A percentile compares a stretch with the other conserved stretches of the same genome.
phyloP scores from a whole-genome alignment of 352 stramenopile genomes.

The Globisporangium nagaii region DNA sequence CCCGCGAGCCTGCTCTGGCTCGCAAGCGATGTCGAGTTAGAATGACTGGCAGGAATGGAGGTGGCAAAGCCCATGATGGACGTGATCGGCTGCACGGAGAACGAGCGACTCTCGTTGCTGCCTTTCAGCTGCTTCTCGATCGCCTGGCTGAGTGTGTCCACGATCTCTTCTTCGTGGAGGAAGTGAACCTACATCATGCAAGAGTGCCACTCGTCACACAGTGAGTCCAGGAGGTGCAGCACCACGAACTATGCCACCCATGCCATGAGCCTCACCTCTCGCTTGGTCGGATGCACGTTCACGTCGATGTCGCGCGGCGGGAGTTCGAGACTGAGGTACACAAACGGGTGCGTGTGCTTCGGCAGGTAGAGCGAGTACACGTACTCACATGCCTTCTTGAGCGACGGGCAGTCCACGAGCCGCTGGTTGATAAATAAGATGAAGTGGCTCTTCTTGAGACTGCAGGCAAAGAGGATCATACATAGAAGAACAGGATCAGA shows the following conservation, averaged over 20 bases:
- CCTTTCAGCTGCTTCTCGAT: constrained; percentile 77
- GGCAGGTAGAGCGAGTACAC: constrained; percentile 93
- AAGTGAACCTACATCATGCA: constrained; percentile 83
- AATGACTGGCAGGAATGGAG: constrained; percentile 5
- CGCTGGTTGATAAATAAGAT: constrained; percentile 98
- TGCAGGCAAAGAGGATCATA: constrained; percentile 11
- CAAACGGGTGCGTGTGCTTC: constrained; percentile 94
- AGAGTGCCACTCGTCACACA: neutral
- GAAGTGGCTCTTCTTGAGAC: constrained; percentile 77
- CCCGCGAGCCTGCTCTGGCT: constrained; percentile 11
- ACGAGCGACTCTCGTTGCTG: constrained; percentile 88
- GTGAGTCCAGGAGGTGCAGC: neutral
- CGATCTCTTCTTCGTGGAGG: constrained; percentile 93
- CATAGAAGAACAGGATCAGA: neutral
- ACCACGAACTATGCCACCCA: neutral
- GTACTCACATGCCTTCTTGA: constrained; percentile 93
- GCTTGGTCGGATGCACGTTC: constrained; percentile 99
- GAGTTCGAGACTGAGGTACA: constrained; percentile 96
- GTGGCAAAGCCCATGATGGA: constrained; percentile 34
- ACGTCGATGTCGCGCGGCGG: constrained; percentile 95
- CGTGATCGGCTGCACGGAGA: constrained; percentile 86
- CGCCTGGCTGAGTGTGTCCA: constrained; percentile 74
- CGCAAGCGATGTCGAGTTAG: constrained; percentile 2
- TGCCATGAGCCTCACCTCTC: constrained; percentile 47
- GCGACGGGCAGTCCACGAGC: constrained; percentile 89